Percentiles rank a stretch among this genome's conserved stretches.
These are phyloP conservation scores for Thielaviopsis populi DNA, from an alignment of 2,329 filamentous ascomycete genomes.

Conservation along the genomic window DNA sequence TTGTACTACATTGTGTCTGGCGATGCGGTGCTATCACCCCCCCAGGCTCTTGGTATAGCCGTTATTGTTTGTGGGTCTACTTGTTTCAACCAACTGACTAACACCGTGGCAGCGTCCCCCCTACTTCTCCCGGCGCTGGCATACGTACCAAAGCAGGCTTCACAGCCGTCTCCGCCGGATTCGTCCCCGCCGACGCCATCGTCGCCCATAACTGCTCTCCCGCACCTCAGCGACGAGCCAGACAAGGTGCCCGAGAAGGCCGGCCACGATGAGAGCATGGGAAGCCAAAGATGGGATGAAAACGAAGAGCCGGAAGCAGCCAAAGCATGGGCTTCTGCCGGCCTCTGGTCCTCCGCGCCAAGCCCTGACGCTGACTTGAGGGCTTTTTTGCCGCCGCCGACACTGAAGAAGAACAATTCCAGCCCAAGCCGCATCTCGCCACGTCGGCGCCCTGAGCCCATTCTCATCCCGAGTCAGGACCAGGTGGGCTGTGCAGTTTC, in stretches of 20 bases:
- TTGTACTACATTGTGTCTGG: no score
- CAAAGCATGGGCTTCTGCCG: no score
- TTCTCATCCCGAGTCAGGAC: slow-evolving; percentile 6
- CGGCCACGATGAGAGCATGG: neutral
- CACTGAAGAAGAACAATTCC: neutral
- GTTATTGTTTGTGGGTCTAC: no score
- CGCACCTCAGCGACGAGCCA: neutral
- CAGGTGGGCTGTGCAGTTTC: neutral
- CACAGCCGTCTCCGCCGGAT: neutral
- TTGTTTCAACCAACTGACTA: neutral
- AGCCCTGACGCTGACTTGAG: neutral
- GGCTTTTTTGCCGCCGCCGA: neutral
- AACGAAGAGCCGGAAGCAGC: neutral
- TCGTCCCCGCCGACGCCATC: neutral
- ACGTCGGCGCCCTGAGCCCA: slow-evolving; percentile 2
- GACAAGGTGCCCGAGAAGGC: neutral
- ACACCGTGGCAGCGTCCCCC: neutral
- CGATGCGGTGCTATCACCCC: no score
- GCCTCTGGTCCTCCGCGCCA: neutral
- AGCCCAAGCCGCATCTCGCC: neutral
- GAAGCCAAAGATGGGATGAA: neutral
- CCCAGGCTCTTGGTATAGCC: no score
- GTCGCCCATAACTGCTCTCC: neutral
- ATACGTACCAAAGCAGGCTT: neutral
- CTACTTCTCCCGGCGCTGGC: neutral